Conservation (phyloP, 2,329 filamentous ascomycete genomes). For the Coniochaeta pulveracea region DNA sequence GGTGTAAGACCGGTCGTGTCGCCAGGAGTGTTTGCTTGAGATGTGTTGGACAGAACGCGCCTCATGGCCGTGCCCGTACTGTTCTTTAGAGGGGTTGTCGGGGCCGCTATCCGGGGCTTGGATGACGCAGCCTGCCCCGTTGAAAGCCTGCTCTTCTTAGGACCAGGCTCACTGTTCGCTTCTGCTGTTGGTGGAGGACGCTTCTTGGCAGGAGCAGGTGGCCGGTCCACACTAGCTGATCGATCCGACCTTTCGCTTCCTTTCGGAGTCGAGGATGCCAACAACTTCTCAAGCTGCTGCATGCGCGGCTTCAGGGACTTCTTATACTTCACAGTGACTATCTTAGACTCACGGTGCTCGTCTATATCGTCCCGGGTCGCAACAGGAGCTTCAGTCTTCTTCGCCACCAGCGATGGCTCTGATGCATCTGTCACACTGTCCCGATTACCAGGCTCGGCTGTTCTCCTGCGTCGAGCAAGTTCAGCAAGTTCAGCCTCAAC, state of each 20-base stretch:
- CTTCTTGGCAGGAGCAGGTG: conserved; percentile 32
- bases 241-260: conserved; percentile 28
- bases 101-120: conserved; percentile 23
- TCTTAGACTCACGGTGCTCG: conserved; percentile 13
- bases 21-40: conserved; percentile 38
- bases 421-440: conserved; percentile 6
- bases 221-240: conserved; percentile 29
- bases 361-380: conserved; percentile 23
- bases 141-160: conserved; percentile 27
- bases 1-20: conserved; percentile 28
- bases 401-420: conserved; percentile 21
- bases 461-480: conserved; percentile 15
- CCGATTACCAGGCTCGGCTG: conserved; percentile 10
- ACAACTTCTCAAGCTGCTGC: conserved; percentile 33
- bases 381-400: conserved; percentile 22
- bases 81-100: conserved; percentile 39
- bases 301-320: conserved; percentile 32
- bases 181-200: conserved; percentile 30
- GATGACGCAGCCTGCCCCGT: conserved; percentile 25
- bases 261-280: conserved; percentile 24
- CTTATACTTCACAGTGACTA: conserved; percentile 38
- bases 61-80: conserved; percentile 38
- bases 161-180: conserved; percentile 21
- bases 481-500: conserved; percentile 35
- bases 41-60: conserved; percentile 41